Percentiles rank a stretch among this genome's conserved stretches.
phyloP scores from a whole-genome alignment of 1,284 basidiomycete species.

The Nidula niveotomentosa region DNA sequence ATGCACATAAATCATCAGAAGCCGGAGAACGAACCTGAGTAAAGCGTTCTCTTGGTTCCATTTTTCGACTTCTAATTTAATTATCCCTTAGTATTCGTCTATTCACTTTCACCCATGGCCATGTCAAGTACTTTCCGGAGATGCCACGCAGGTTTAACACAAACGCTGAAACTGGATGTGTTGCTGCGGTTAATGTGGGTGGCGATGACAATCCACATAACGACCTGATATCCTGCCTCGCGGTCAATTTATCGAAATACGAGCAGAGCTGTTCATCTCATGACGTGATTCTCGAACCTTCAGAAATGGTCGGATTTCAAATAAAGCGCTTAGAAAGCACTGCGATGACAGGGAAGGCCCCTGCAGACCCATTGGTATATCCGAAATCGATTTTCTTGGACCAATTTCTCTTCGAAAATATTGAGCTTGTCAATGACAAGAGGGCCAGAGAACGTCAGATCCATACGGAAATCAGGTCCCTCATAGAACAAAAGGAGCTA shows the following conservation, averaged over 20 bases:
- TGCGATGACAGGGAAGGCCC: constrained; percentile 22
- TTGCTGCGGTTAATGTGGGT: constrained; percentile 34
- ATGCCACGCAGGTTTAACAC: constrained; percentile 16
- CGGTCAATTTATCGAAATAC: constrained; percentile 40
- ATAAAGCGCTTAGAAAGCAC: constrained; percentile 29
- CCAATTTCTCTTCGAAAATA: constrained; percentile 62
- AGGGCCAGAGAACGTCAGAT: constrained; percentile 43
- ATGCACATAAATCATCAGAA: constrained; percentile 25
- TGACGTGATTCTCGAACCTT: constrained; percentile 59
- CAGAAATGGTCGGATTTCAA: constrained; percentile 62
- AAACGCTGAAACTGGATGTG: constrained; percentile 19
- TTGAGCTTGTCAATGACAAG: constrained; percentile 48
- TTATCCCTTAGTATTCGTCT: constrained; percentile 22
- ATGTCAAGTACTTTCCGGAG: constrained; percentile 20
- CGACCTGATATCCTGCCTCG: constrained; percentile 60
- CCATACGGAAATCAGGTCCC: constrained; percentile 41
- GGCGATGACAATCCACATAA: constrained; percentile 32
- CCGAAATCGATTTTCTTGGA: constrained; percentile 70
- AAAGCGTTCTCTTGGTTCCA: too few species aligned
- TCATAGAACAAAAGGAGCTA: constrained; percentile 43
- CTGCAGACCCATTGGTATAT: constrained; percentile 53
- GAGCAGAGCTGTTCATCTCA: constrained; percentile 29
- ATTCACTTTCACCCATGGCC: constrained; percentile 32
- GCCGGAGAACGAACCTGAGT: constrained; percentile 11
- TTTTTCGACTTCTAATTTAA: constrained; percentile 12